Evolutionary conservation across 345 rosid species (phyloP).

Genomic region (Syzygium oleosum): DNA sequence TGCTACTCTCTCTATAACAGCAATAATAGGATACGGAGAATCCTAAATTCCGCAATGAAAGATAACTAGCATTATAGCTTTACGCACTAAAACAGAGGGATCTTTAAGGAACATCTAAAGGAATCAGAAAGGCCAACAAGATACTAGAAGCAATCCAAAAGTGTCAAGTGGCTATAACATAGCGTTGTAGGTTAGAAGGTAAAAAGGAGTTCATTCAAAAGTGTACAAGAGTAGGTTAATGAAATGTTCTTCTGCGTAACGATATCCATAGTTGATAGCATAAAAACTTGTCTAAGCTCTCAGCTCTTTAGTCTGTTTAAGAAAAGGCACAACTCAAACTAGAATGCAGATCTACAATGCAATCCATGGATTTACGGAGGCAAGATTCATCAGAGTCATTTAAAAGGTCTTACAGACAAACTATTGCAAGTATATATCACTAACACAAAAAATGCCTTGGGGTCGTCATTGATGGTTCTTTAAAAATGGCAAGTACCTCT

Average conservation of each 20-base stretch:
- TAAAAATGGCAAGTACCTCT: background rate
- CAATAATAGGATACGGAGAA: conserved; percentile 64
- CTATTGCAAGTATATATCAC: background rate
- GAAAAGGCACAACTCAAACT: background rate
- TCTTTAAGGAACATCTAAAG: background rate
- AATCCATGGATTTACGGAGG: background rate
- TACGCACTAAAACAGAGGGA: background rate
- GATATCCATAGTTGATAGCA: background rate
- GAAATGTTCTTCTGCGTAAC: background rate
- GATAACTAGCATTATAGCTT: background rate
- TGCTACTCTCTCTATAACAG: conserved; percentile 86
- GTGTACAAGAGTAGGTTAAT: background rate
- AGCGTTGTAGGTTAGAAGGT: background rate
- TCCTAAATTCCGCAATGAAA: conserved; percentile 26
- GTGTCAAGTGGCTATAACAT: background rate
- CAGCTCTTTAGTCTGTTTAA: background rate
- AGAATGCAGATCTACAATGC: background rate
- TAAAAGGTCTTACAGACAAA: background rate
- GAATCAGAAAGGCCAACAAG: background rate
- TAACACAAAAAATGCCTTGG: background rate
- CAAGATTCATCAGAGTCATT: background rate
- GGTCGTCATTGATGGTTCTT: background rate
- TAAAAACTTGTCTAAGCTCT: background rate
- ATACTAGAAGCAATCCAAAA: background rate
- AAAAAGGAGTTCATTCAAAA: background rate